Base-by-base conservation (phyloP, 2,329 filamentous ascomycete species). In the Fusarium brachygibbosum region DNA sequence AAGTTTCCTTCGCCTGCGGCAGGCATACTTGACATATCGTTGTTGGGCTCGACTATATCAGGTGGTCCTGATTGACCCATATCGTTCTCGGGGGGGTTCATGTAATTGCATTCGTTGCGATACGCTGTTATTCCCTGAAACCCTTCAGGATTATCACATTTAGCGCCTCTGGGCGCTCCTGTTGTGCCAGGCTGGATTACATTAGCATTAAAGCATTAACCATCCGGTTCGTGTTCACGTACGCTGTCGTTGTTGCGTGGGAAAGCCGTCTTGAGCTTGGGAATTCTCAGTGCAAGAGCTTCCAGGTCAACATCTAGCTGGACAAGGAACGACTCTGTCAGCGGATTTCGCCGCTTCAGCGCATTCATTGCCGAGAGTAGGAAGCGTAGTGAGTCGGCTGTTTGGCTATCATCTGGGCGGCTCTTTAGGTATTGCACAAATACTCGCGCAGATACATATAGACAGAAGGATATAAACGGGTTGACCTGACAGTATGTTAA, bases 401-500 rank as follows among this genome's bases (percentile, higher is more conserved):
- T 92, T 78, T 89, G 92, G 75, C 85, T 88, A 78, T 98, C 95
- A 31, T 95, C 91, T 1, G 94, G 93, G n/a, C 91, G 87, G 58
- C 92, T 96, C 79, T 97, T 98, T n/a, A 98, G 85, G 75, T 97
- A 98, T 77, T 98, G 95, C 10, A 98, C 91, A 76, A 98, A 98
- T 0, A 98, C 95, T 52, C 96, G 88, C 23, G 95, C 93, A 13
- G 95, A 92, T n/a, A 98, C 94, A 74, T 98, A 98, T 42, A 99
- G 86, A 76, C 94, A 97, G 79, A 98, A 98, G 0, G 93, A 94
- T 73, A 97, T 91, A 77, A 98, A 98, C 0, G 95, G 93, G 71
- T 98, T 97, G 88, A 97, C 93, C 93, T 98, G 64, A 14, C 21
- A 3, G 8, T 8, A 46, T 52, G 61, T 81, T 60, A 78, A 70